phyloP scores from a whole-genome alignment of 371 early-diverging fungal genomes.

The Mortierella sp. region DNA sequence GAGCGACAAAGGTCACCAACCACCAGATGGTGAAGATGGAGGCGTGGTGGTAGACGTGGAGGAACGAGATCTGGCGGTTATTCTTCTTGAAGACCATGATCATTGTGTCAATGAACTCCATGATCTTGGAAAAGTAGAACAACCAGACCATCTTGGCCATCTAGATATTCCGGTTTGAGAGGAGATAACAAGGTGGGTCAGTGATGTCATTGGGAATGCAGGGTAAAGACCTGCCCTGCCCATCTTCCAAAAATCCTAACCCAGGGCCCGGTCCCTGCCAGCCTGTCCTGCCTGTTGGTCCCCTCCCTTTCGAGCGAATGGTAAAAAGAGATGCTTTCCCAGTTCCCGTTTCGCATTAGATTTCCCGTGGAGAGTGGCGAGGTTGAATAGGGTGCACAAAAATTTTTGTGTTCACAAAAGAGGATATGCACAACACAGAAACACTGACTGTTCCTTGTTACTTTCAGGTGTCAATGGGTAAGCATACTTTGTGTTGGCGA shows the following conservation, averaged over 20 bases:
- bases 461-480: constrained; percentile 18
- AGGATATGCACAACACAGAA: neutral
- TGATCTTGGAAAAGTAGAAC: constrained; percentile 70
- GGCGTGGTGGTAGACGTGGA: constrained; percentile 76
- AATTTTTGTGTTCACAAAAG: constrained; percentile 4
- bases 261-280: too few relatives aligned
- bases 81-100: constrained; percentile 75
- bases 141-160: constrained; percentile 65
- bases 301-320: too few relatives aligned
- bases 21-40: constrained; percentile 72
- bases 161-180: constrained; percentile 18
- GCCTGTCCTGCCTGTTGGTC: too few relatives aligned
- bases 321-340: too few relatives aligned
- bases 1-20: constrained; percentile 65
- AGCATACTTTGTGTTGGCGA: constrained; percentile 9
- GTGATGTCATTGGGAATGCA: too few relatives aligned
- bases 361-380: too few relatives aligned
- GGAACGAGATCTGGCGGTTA: constrained; percentile 71
- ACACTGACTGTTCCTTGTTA: neutral
- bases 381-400: neutral
- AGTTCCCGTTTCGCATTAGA: too few relatives aligned
- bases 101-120: constrained; percentile 74
- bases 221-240: too few relatives aligned
- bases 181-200: neutral
- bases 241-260: too few relatives aligned